Evolutionary conservation across 768 basidiomycete genomes (phyloP).

Genomic region (Cubamyces sp.): DNA sequence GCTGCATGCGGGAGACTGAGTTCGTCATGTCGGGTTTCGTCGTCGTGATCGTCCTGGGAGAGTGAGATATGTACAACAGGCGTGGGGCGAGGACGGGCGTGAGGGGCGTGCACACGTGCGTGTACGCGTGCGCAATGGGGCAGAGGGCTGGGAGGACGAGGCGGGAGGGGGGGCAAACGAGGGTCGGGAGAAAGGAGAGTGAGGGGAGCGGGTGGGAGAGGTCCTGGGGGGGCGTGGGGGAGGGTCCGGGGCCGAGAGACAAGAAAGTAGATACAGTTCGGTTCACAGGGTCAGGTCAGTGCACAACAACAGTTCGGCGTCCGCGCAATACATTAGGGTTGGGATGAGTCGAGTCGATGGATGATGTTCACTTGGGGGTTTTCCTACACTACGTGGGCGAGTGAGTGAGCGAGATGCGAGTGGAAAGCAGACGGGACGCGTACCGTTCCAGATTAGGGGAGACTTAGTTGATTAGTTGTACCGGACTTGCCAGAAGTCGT

Average conservation of each 20-base stretch:
- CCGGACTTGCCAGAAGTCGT: conserved; percentile 25
- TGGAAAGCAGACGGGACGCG: not conserved
- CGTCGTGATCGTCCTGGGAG: conserved; percentile 2
- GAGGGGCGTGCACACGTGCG: not conserved
- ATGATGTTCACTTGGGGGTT: not conserved
- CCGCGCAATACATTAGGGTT: conserved; percentile 8
- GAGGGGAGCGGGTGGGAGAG: not conserved
- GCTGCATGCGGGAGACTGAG: not conserved
- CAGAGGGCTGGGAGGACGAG: not conserved
- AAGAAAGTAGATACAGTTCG: conserved; percentile 17
- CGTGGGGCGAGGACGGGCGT: not conserved
- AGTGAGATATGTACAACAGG: not conserved
- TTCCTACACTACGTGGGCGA: conserved; percentile 15
- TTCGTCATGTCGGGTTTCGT: not conserved
- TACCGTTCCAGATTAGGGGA: conserved; percentile 19
- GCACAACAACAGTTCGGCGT: conserved; percentile 14
- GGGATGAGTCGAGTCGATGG: not conserved
- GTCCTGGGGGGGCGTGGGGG: too few species aligned
- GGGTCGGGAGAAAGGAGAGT: not conserved
- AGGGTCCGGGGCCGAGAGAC: not conserved
- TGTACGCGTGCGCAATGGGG: not conserved
- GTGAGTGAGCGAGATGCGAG: not conserved
- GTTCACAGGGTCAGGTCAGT: conserved; percentile 1
- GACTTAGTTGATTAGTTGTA: conserved; percentile 1
- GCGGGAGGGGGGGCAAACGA: not conserved